Percentiles rank a stretch among this genome's conserved stretches.
Evolutionary conservation across 1,284 basidiomycete species (phyloP).

Genomic region (Sphaerobolus stellatus): DNA sequence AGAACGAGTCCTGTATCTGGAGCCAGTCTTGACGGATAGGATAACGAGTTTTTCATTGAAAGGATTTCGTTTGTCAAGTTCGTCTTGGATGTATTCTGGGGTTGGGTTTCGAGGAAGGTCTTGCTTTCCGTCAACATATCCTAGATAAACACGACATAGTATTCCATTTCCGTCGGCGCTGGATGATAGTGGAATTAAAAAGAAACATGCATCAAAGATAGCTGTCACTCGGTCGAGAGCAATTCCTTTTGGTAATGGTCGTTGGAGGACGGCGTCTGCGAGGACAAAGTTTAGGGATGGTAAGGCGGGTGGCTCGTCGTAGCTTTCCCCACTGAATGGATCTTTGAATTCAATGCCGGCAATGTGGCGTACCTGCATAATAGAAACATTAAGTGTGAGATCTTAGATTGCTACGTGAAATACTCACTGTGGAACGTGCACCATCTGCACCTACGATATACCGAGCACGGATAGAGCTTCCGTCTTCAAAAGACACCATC

Average conservation of each 20-base stretch:
- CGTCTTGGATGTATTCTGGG: slow-evolving; percentile 34
- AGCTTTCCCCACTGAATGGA: slow-evolving; percentile 28
- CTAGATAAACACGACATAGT: slow-evolving; percentile 31
- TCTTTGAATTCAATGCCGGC: slow-evolving; percentile 35
- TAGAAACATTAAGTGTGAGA: slow-evolving; percentile 24
- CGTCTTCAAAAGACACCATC: slow-evolving; percentile 42
- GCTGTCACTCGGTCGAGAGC: slow-evolving; percentile 16
- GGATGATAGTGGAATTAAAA: slow-evolving; percentile 24
- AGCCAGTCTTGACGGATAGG: slow-evolving; percentile 34
- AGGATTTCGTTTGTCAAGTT: slow-evolving; percentile 29
- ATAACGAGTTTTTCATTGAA: slow-evolving; percentile 23
- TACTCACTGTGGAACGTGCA: slow-evolving; percentile 46
- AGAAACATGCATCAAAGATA: slow-evolving; percentile 17
- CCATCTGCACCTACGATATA: slow-evolving; percentile 61
- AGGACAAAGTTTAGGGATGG: slow-evolving; percentile 32
- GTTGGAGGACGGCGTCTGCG: slow-evolving; percentile 30
- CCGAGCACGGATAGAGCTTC: slow-evolving; percentile 42
- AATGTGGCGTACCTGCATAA: slow-evolving; percentile 24
- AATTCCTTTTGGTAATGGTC: slow-evolving; percentile 19
- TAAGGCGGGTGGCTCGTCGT: slow-evolving; percentile 19
- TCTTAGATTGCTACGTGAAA: slow-evolving; percentile 30
- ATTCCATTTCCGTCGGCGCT: slow-evolving; percentile 4
- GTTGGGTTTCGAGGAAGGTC: slow-evolving; percentile 31
- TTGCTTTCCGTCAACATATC: slow-evolving; percentile 26
- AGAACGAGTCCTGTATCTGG: slow-evolving; percentile 36